Base-by-base conservation (phyloP, 148 eudicot genomes). In the Arbutus unedo region DNA sequence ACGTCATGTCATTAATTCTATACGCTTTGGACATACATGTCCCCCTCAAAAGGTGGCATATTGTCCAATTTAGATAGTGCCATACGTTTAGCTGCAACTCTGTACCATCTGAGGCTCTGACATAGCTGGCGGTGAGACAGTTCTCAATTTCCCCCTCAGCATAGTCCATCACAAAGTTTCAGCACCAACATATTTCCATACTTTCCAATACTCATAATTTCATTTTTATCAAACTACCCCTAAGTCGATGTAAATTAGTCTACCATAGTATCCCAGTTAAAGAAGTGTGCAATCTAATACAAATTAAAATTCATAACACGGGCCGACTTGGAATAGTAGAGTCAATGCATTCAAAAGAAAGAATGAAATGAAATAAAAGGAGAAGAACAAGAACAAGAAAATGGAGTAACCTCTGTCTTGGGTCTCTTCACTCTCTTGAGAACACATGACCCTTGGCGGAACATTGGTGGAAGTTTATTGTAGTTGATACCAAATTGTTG, bases 401-500 rank as follows among this genome's bases (percentile, higher is more conserved):
- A 76, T 57, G 21, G n/a, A 4, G 55, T 68, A 72, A 93, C 98
- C 97, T 94, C 86, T 83, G 88, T 82, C 88, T 91, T 92, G 71
- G 2, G 38, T 66, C 71, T 11, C 44, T 66, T 66, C 1, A 25
- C 71, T 25, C 44, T 66, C 18, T 43, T 66, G 72, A 93, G 79
- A 85, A 91, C 87, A 84, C 95, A 94, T 67, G 98, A 89, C 64
- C 99, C 99, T 85, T 96, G 98, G 54, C 98, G 92, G 80, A 89
- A 93, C 77, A 92, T 93, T 38, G 84, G 86, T 71, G 92, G 92
- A 78, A 91, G 86, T 11, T 87, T 86, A 78, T 91, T 92, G 86
- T 96, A 93, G 83, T 94, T 96, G 74, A 94, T 85, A 66, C 90
- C 91, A 85, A 94, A 93, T 70, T 86, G 85, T 75, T 87, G 88